phyloP scores from a whole-genome alignment of 345 rosid species.

The Schrenkiella parvula region DNA sequence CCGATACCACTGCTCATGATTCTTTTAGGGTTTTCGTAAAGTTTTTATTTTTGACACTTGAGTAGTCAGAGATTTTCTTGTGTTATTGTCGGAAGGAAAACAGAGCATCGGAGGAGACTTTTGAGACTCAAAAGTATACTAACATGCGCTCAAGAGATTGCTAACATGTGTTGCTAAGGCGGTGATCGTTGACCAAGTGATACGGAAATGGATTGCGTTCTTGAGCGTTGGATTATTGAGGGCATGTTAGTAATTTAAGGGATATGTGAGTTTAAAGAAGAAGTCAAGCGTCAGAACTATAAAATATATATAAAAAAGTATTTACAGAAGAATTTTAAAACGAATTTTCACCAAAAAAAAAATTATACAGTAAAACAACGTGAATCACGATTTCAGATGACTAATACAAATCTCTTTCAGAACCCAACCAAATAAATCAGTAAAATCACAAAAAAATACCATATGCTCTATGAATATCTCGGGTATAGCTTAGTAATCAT shows the following conservation, averaged over 20 bases:
- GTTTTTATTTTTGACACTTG: background rate
- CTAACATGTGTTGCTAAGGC: background rate
- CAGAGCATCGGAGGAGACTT: background rate
- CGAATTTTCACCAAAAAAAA: too few relatives aligned
- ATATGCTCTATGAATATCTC: too few relatives aligned
- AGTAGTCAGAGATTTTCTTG: background rate
- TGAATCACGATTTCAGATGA: background rate
- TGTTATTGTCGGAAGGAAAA: background rate
- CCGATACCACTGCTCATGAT: slow-evolving; percentile 38
- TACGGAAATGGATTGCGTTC: too few relatives aligned
- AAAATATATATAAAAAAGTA: too few relatives aligned
- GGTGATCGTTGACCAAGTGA: background rate
- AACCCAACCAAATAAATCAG: too few relatives aligned
- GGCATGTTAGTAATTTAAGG: background rate
- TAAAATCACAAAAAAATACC: too few relatives aligned
- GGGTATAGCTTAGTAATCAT: too few relatives aligned
- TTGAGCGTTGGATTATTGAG: background rate
- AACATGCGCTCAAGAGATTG: background rate
- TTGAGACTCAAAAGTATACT: background rate
- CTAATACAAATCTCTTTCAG: background rate
- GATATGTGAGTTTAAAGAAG: background rate
- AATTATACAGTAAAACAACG: too few relatives aligned
- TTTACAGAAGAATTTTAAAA: too few relatives aligned
- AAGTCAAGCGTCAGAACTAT: background rate
- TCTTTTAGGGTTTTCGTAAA: background rate